Evolutionary conservation across 1,284 basidiomycete species (phyloP), one percentile per base, ranked within the genome.

Genomic region (Ceratobasidium sp.): DNA sequence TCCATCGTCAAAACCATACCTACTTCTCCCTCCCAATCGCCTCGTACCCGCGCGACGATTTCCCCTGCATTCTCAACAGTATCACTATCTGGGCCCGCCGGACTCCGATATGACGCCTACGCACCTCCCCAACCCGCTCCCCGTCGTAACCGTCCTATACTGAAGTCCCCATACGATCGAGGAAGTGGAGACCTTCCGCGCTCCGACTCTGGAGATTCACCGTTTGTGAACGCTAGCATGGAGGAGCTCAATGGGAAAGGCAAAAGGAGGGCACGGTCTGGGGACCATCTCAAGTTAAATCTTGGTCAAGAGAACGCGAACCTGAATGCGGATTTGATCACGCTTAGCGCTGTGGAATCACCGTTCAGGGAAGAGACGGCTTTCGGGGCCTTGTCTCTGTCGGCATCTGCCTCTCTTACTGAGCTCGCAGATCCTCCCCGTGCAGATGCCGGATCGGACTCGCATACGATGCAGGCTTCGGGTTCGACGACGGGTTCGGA

Each of bases 311-410:
- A 18, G 18, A 30, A 18, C 2, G 32, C 66, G 8, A 69, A 69
- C 30, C 67, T 23, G 13, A 59, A 70, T 35, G 67, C 67, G 7
- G 67, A 70, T n/a, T n/a, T 70, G 44, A 70, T 70, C 44, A 70
- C 67, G 1, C 43, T 70, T 18, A 57, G 55, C 67, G 44, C 67
- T 0, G 28, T 70, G 26, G 67, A 70, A n/a, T 70, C 67, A 5
- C 67, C 67, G 28, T 70, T 70, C 41, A 38, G 54, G n/a, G 67
- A 28, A 49, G 67, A 70, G 43, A 70, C 54, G 9, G 44, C 57
- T 55, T 70, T 70, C 44, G 43, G 67, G 18, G 58, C 54, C 3
- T 55, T 70, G 16, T 46, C 55, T n/a, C 49, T 70, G 50, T 54
- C 49, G 35, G 55, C 43, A 16, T 57, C 54, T 14, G n/a, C 30